A percentile compares a stretch with the other conserved stretches of the same genome.
Conservation (phyloP, 345 rosid genomes). For the thale cress (Arabidopsis thaliana) region TAIR10.1 NC_003076.8:4471501-4472000, state of each 20-base stretch:
- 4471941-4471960: background rate
- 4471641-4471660: background rate
- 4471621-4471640: background rate
- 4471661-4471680: conserved; percentile 65
- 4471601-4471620: background rate
- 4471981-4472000: background rate
- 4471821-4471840: background rate
- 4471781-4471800: too few species aligned
- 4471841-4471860: background rate
- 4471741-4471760: conserved; percentile 25
- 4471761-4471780: background rate
- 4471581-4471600: background rate
- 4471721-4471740: conserved; percentile 69
- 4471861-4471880: background rate
- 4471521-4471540: conserved; percentile 16
- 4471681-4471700: conserved; percentile 68
- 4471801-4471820: background rate
- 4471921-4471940: background rate
- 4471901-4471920: conserved; percentile 1
- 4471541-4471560: background rate
- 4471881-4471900: background rate
- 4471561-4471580: conserved; percentile 28
- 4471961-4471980: background rate
- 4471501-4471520: background rate
- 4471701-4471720: conserved; percentile 68